phyloP scores from a whole-genome alignment of 2,329 filamentous ascomycete genomes.

The Hymenoscyphus salicellus region DNA sequence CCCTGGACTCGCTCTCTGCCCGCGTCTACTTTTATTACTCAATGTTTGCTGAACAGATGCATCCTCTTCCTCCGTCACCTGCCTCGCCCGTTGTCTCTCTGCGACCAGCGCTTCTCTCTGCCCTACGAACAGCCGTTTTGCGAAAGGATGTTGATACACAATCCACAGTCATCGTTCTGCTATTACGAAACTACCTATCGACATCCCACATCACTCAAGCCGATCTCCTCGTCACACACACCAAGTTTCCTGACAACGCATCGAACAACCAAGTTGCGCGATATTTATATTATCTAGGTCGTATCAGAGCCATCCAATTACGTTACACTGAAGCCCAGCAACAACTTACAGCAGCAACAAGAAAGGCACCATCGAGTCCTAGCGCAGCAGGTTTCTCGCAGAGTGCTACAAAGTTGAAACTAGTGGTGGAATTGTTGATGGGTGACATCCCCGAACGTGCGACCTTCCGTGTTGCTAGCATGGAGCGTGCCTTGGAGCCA shows the following conservation, averaged over 20 bases:
- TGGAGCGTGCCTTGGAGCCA: constrained; percentile 84
- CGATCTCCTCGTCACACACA: constrained; percentile 92
- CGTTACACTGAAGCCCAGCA: constrained; percentile 96
- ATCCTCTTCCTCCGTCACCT: constrained; percentile 82
- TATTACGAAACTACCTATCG: constrained; percentile 92
- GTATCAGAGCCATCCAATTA: constrained; percentile 93
- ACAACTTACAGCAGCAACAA: constrained; percentile 86
- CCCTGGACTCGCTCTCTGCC: constrained; percentile 86
- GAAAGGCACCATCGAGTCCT: constrained; percentile 87
- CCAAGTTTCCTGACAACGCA: constrained; percentile 88
- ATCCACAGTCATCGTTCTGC: constrained; percentile 87
- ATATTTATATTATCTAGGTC: constrained; percentile 95
- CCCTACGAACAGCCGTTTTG: constrained; percentile 89
- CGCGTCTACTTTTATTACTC: constrained; percentile 99
- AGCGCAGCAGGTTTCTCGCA: constrained; percentile 94
- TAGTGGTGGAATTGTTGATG: constrained; percentile 96
- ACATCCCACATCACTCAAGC: constrained; percentile 97
- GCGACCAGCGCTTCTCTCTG: constrained; percentile 79
- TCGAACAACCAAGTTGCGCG: constrained; percentile 98
- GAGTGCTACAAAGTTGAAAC: constrained; percentile 90
- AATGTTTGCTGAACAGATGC: constrained; percentile 88
- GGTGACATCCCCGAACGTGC: constrained; percentile 95
- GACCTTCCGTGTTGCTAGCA: constrained; percentile 82
- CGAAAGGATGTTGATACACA: constrained; percentile 98
- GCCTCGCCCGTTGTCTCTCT: constrained; percentile 84